A percentile compares a stretch with the other conserved stretches of the same genome.
Evolutionary conservation across 2,329 filamentous ascomycete species (phyloP).

Genomic region (Polytolypa hystricis): DNA sequence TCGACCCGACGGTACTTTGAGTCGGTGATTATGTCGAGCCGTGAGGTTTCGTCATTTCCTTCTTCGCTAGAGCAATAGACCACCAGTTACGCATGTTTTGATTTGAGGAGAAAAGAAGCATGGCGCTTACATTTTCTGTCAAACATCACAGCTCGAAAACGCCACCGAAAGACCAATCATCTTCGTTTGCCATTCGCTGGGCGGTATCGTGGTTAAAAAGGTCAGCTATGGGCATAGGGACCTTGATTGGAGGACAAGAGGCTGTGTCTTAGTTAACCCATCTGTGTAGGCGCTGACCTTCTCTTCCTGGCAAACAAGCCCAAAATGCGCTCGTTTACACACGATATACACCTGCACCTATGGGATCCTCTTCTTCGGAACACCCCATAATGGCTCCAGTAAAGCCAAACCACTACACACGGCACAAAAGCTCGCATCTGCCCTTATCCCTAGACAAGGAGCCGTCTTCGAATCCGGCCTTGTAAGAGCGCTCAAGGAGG

Average conservation of each 20-base stretch:
- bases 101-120: background rate
- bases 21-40: too few species aligned
- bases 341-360: constrained; percentile 30
- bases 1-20: too few species aligned
- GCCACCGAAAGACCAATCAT: constrained; percentile 29
- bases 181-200: constrained; percentile 30
- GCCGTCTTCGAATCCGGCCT: constrained; percentile 33
- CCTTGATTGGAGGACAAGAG: too few species aligned
- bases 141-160: background rate
- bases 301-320: constrained; percentile 17
- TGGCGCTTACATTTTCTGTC: background rate
- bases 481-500: constrained; percentile 42
- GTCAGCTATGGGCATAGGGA: constrained; percentile 7
- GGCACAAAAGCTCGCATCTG: constrained; percentile 20
- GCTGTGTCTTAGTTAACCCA: too few species aligned
- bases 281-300: constrained; percentile 30
- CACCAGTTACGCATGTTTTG: too few species aligned
- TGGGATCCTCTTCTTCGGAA: constrained; percentile 28
- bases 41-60: too few species aligned
- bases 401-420: constrained; percentile 19
- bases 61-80: too few species aligned
- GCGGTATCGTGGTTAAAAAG: constrained; percentile 28
- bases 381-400: constrained; percentile 26
- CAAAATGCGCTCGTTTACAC: constrained; percentile 20
- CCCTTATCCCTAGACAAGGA: constrained; percentile 18